Evolutionary conservation across 2,329 filamentous ascomycete species (phyloP), one percentile per base, ranked within the genome.

Genomic region (Tolypocladium sp.): DNA sequence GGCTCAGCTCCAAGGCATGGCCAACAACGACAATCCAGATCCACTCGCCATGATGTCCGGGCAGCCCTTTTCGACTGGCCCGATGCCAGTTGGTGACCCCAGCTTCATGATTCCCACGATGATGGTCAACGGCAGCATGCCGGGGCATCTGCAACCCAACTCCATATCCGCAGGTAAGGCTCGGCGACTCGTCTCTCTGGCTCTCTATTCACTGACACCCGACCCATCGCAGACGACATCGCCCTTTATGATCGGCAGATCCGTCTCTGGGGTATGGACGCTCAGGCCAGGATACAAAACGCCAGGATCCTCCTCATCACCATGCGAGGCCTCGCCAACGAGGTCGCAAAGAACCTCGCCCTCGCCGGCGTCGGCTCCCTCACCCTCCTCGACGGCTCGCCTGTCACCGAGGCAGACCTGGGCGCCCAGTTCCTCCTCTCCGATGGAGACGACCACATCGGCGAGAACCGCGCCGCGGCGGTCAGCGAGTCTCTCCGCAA

Each of bases 181-280:
- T 25, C 41, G 8, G 57, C 42, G 17, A 38, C 55, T 56, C 25
- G 33, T 38, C 20, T 41, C 55, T 37, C 41, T 20, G 27, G 25
- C 1, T 17, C 12, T 27, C 4, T 40, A 35, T 57, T 55, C 7
- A 37, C 33, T 35, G 35, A 60, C 20, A 20, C 46, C 7, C 10
- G 33, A 15, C 20, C 52, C 27, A 49, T 15, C 30, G 15, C 63
- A 91, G 94, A 97, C 74, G 94, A 99, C 71, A 96, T 97, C 69
- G 94, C 93, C 17, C 85, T 97, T 7, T 99, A 99, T 72, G 94
- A 99, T 76, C 88, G 94, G 56, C 94, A 99, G 73, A 97, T 99
- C 68, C 89, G 94, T 58, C 86, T 99, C 37, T 99, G 94, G 94
- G 94, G 94, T 51, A 90, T 97, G 69, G 87, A 94, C 68, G 94